phyloP scores from a whole-genome alignment of 768 basidiomycete species.

The Boletellus sp. region DNA sequence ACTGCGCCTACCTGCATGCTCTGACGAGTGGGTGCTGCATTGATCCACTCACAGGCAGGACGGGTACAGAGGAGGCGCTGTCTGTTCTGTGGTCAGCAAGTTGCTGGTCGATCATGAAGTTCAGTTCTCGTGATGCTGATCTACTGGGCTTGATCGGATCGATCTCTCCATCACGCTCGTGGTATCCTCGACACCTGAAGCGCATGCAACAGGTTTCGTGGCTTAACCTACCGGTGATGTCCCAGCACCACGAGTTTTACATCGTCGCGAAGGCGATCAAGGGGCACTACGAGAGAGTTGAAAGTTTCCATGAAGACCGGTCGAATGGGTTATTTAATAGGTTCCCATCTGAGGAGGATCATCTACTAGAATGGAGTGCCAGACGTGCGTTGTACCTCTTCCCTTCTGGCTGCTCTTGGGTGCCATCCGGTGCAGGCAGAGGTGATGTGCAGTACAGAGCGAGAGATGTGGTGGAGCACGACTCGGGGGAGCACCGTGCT shows the following conservation, averaged over 20 bases:
- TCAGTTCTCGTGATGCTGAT: conserved; percentile 23
- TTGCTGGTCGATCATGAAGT: conserved; percentile 36
- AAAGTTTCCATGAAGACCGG: conserved; percentile 5
- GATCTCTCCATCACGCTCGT: conserved; percentile 34
- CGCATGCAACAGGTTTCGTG: conserved; percentile 39
- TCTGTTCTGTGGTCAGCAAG: conserved; percentile 35
- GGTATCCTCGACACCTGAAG: conserved; percentile 35
- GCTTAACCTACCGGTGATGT: conserved; percentile 16
- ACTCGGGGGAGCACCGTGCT: conserved; percentile 8
- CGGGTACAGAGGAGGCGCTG: conserved; percentile 26
- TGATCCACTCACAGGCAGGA: conserved; percentile 38
- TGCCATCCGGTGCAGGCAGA: neutral
- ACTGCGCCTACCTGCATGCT: conserved; percentile 43
- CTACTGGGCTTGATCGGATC: conserved; percentile 32
- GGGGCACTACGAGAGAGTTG: conserved; percentile 16
- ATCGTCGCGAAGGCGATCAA: conserved; percentile 25
- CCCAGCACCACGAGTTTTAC: conserved; percentile 32
- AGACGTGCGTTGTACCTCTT: neutral
- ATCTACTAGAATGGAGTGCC: conserved; percentile 15
- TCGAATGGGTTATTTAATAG: neutral
- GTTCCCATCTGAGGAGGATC: conserved; percentile 3
- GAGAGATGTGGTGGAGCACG: conserved; percentile 1
- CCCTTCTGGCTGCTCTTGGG: conserved; percentile 2
- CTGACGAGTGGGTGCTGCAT: conserved; percentile 36
- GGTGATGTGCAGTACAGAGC: conserved; percentile 5